Evolutionary conservation across 164 flowering plant genomes (phyloP), one percentile per base, ranked within the genome.

Genomic region (Macadamia integrifolia): DNA sequence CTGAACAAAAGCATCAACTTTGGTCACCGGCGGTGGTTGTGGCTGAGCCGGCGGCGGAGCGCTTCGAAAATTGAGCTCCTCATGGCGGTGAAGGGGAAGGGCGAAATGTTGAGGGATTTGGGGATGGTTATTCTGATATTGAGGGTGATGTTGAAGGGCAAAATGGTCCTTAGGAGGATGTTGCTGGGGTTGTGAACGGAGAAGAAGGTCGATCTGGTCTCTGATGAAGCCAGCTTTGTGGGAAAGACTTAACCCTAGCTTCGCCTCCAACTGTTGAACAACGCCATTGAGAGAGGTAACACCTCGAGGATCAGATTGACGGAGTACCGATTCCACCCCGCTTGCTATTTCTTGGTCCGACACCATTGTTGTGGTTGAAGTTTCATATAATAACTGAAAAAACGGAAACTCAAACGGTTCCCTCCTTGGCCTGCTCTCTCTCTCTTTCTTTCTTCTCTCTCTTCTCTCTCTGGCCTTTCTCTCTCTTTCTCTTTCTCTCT

Each of bases 321-420:
- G 83, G 62, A 91, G 85, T 40, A 91, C 69, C 6, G 80, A 62
- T 72, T 83, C 87, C 28, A 91, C 76, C 0, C 80, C 89, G 71
- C 81, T 71, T 5, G 84, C 90, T 67, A 91, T 79, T 31, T 89
- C 86, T 64, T 88, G 90, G 82, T 91, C 97, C 40, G 88, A 71
- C 79, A 74, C 91, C 91, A 85, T 87, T 64, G 69, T 43, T 69
- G 46, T 35, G 14, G 48, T 42, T 62, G 17, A 18, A 72, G 9
- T 61, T 62, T 62, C 68, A 64, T 60, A 71, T 61, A 70, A 53
- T 72, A 72, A 72, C 70, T 29, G 70, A 72, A 6, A 42, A 72
- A 71, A 65, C 35, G 69, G 58, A 71, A 28, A 71, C 29, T 56
- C 23, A 23, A 65, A 71, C 64, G 42, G 69, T 58, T 56, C 73